A percentile compares a stretch with the other conserved stretches of the same genome.
Conservation (phyloP, 1,284 basidiomycete genomes). For the Naganishia albida region DNA sequence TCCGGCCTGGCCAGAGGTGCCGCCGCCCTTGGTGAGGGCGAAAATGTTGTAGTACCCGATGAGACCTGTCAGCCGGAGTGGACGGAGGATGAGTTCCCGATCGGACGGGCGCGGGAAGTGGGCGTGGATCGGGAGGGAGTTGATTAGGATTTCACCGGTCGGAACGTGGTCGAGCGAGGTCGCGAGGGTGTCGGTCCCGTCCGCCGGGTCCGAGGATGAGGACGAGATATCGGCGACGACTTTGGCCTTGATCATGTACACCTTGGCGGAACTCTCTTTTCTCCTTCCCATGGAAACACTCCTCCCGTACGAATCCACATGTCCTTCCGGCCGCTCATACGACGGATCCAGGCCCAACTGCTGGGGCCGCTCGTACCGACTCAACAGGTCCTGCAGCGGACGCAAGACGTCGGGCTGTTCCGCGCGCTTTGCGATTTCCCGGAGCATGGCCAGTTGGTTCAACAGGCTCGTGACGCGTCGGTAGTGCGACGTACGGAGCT, state of each 20-base stretch:
- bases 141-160: constrained; percentile 70
- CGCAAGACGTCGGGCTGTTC: constrained; percentile 64
- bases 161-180: constrained; percentile 49
- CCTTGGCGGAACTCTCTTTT: constrained; percentile 82
- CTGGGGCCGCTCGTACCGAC: constrained; percentile 63
- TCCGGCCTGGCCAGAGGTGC: constrained; percentile 85
- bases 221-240: constrained; percentile 32
- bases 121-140: constrained; percentile 72
- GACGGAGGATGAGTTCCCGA: constrained; percentile 76
- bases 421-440: constrained; percentile 67
- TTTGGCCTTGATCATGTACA: constrained; percentile 87
- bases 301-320: constrained; percentile 71
- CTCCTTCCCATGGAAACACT: constrained; percentile 80
- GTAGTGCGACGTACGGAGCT: constrained; percentile 72
- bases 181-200: constrained; percentile 11
- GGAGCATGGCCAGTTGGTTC: constrained; percentile 70
- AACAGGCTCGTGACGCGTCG: constrained; percentile 67
- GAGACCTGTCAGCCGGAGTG: constrained; percentile 79
- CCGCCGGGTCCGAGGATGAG: constrained; percentile 1
- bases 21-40: constrained; percentile 82
- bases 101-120: constrained; percentile 79
- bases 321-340: constrained; percentile 56
- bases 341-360: constrained; percentile 13
- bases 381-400: constrained; percentile 61
- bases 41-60: constrained; percentile 93